A percentile compares a stretch with the other conserved stretches of the same genome.
Evolutionary conservation across 441 rosid genomes (phyloP).

Genomic region (Erodium trifolium): DNA sequence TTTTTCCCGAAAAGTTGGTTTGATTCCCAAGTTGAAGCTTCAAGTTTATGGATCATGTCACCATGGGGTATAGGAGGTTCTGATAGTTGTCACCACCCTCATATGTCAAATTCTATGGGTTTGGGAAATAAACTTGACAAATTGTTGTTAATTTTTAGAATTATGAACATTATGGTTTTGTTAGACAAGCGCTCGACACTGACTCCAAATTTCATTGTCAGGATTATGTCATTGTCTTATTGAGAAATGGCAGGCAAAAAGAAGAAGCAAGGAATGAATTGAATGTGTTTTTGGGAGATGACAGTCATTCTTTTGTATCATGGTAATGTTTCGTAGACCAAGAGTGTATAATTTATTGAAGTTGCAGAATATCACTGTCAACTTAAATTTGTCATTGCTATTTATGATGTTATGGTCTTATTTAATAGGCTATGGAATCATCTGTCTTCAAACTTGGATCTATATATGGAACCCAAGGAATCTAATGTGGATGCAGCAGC

Average conservation of each 20-base stretch:
- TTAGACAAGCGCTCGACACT: background rate
- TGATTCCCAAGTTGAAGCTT: background rate
- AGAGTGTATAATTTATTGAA: background rate
- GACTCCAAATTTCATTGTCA: constrained; percentile 31
- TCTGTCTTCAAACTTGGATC: constrained; percentile 50
- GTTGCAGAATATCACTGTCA: background rate
- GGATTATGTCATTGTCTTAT: constrained; percentile 91
- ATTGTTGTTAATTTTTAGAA: background rate
- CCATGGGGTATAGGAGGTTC: background rate
- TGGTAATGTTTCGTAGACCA: constrained; percentile 44
- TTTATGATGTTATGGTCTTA: background rate
- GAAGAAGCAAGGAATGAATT: constrained; percentile 82
- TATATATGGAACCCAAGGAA: constrained; percentile 42
- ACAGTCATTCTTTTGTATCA: constrained; percentile 70
- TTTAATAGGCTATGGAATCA: constrained; percentile 91
- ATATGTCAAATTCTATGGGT: background rate
- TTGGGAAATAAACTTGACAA: background rate
- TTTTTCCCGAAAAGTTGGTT: background rate
- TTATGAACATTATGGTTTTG: background rate
- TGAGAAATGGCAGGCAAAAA: constrained; percentile 79
- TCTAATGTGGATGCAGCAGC: constrained; percentile 25
- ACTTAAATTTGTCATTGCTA: constrained; percentile 11
- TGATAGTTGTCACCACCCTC: background rate
- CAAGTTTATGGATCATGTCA: no score
- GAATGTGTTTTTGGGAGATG: constrained; percentile 87